Evolutionary conservation across 2,329 filamentous ascomycete genomes (phyloP).

Genomic region (Sclerotinia subarctica): DNA sequence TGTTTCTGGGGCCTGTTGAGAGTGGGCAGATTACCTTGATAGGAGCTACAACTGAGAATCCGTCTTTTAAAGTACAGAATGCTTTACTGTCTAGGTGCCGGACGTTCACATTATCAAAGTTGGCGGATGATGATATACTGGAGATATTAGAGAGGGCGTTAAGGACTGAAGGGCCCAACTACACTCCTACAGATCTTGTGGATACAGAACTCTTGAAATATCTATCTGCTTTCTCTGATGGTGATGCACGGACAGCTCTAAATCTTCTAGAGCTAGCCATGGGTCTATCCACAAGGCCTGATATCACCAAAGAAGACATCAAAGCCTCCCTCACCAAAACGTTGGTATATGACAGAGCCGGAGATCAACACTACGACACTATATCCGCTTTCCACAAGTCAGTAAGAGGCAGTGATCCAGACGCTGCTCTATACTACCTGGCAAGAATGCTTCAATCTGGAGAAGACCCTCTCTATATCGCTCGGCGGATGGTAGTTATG

Average conservation of each 20-base stretch:
- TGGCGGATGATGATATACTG: conserved; percentile 68
- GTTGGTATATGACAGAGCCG: conserved; percentile 88
- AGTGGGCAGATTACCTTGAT: conserved; percentile 86
- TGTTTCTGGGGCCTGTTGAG: conserved; percentile 91
- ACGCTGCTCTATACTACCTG: conserved; percentile 91
- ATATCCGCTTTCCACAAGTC: conserved; percentile 98
- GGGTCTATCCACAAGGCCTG: conserved; percentile 62
- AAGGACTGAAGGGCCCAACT: conserved; percentile 50
- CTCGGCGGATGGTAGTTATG: conserved; percentile 88
- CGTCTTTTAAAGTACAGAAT: conserved; percentile 86
- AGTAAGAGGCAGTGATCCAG: conserved; percentile 79
- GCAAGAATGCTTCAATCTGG: conserved; percentile 93
- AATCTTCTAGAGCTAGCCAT: conserved; percentile 90
- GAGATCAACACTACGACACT: conserved; percentile 96
- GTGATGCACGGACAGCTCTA: conserved; percentile 87
- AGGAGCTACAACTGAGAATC: conserved; percentile 95
- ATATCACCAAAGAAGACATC: conserved; percentile 70
- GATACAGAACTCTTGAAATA: conserved; percentile 76
- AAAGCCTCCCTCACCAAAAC: conserved; percentile 86
- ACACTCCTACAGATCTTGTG: conserved; percentile 54
- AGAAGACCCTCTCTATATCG: conserved; percentile 90
- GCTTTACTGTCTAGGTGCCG: conserved; percentile 86
- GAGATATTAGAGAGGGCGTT: conserved; percentile 76
- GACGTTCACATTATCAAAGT: conserved; percentile 79
- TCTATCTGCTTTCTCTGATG: conserved; percentile 82